Conservation (phyloP, 305 asterid genomes). For the Fraxinus dipetala region DNA sequence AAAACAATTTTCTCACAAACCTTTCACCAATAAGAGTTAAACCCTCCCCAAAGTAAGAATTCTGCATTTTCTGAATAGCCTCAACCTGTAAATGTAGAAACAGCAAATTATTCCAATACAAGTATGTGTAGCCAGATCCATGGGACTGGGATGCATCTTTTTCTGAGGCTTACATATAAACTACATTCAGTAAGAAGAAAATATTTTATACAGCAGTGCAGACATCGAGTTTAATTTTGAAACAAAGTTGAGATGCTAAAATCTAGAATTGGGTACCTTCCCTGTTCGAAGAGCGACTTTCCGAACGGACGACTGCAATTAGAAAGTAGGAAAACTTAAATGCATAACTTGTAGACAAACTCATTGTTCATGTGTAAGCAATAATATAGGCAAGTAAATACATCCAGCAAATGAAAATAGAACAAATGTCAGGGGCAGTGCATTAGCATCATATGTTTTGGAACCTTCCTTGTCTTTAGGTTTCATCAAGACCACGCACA, state of each 20-base stretch:
- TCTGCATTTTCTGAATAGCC: constrained; percentile 44
- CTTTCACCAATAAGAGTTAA: constrained; percentile 66
- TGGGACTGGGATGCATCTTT: constrained; percentile 6
- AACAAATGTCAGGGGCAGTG: neutral
- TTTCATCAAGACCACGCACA: neutral
- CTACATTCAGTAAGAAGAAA: constrained; percentile 4
- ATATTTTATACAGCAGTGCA: neutral
- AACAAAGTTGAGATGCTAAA: neutral
- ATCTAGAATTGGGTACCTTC: constrained; percentile 43
- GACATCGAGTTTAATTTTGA: neutral
- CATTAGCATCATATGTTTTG: neutral
- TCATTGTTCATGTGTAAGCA: constrained; percentile 8
- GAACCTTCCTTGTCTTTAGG: neutral
- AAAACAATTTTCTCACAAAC: constrained; percentile 29
- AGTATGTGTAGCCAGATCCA: constrained; percentile 2
- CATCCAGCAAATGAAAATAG: constrained; percentile 7
- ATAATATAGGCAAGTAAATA: constrained; percentile 14
- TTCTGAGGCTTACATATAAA: neutral
- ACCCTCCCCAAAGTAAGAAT: constrained; percentile 69
- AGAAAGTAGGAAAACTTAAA: constrained; percentile 22
- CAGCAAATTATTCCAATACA: constrained; percentile 17
- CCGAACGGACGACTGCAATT: constrained; percentile 74
- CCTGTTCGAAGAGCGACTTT: constrained; percentile 60
- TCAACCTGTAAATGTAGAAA: constrained; percentile 43
- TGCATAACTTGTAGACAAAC: constrained; percentile 15